Base-by-base conservation (phyloP, 1,284 basidiomycete genomes). In the Moesziomyces sp. region DNA sequence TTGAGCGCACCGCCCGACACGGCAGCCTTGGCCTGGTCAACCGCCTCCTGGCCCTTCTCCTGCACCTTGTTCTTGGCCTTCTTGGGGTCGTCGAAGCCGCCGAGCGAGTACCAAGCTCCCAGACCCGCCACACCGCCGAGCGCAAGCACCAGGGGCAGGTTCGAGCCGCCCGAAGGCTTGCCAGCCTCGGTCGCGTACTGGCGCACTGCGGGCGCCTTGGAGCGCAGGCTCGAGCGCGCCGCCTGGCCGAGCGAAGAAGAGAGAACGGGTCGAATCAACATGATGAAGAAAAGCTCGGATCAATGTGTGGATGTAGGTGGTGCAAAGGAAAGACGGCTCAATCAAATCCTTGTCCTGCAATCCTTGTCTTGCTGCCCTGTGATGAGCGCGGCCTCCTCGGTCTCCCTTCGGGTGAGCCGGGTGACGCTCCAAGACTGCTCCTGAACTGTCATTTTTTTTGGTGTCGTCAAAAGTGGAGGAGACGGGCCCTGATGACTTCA, bases 121-220 rank as follows among this genome's bases (percentile, higher is more conserved):
- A 84, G 58, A 55, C 82, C 82, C 11, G 71, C 81, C 13, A 83
- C 49, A 56, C 82, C 82, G 30, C 70, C 81, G 23, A 80, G 74
- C 48, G 65, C 74, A n/a, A 83, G 72, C 46, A 79, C 52, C 1
- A 84, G 64, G 16, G 77, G 73, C 11, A 66, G 46, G 76, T 82
- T 84, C 38, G 73, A 77, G 35, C 62, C 65, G n/a, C 60, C 64
- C 3, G 62, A 63, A 21, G 70, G 53, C 68, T 70, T 71, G 55
- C 73, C 73, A 11, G 73, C 63, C 45, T 71, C 67, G 28, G 73
- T 71, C 26, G 73, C 73, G 51, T 75, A 75, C 14, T 53, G 51
- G 30, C 73, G 67, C 19, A 48, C 59, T 13, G 58, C 65, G 16
- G 72, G 66, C 8, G 64, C 66, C 57, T 71, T 54, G 45, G 73